Conservation (phyloP, 495 filamentous ascomycete species). For the Aspergillus steynii region DNA sequence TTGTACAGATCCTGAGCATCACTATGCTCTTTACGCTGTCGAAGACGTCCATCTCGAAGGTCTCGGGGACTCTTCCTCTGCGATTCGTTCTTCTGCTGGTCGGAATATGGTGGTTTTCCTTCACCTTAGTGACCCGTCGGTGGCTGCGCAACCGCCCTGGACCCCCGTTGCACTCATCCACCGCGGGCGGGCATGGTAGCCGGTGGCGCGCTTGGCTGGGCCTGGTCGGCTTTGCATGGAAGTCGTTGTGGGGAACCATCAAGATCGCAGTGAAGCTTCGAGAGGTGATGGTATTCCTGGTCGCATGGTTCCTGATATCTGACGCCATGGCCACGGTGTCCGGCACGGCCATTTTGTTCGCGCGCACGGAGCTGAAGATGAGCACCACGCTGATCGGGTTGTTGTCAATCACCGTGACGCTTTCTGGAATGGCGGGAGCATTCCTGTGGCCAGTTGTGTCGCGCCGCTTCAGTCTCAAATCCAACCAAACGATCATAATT, state of each 20-base stretch:
- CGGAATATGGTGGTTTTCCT: conserved; percentile 85
- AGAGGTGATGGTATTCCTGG: conserved; percentile 79
- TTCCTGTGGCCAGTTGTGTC: conserved; percentile 80
- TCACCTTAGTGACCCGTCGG: conserved; percentile 78
- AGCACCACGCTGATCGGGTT: conserved; percentile 71
- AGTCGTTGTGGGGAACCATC: conserved; percentile 74
- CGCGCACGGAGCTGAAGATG: conserved; percentile 83
- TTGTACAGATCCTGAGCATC: conserved; percentile 74
- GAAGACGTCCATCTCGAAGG: conserved; percentile 54
- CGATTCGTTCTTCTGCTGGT: conserved; percentile 77
- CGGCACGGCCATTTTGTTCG: conserved; percentile 88
- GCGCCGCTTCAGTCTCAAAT: conserved; percentile 57
- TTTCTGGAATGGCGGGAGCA: conserved; percentile 76
- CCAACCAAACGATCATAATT: conserved; percentile 78
- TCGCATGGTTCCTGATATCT: conserved; percentile 85
- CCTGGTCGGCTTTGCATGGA: conserved; percentile 78
- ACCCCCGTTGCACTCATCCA: conserved; percentile 56
- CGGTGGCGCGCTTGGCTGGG: conserved; percentile 37
- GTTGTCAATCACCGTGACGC: conserved; percentile 80
- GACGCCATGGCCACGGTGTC: conserved; percentile 89
- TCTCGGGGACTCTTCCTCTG: conserved; percentile 48
- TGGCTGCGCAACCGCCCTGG: conserved; percentile 84
- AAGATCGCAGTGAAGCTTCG: conserved; percentile 70
- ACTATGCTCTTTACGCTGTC: conserved; percentile 64
- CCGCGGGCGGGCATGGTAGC: conserved; percentile 12